Evolutionary conservation across 257 asterid genomes (phyloP), one percentile per base, ranked within the genome.

Genomic region (Prunella vulgaris): DNA sequence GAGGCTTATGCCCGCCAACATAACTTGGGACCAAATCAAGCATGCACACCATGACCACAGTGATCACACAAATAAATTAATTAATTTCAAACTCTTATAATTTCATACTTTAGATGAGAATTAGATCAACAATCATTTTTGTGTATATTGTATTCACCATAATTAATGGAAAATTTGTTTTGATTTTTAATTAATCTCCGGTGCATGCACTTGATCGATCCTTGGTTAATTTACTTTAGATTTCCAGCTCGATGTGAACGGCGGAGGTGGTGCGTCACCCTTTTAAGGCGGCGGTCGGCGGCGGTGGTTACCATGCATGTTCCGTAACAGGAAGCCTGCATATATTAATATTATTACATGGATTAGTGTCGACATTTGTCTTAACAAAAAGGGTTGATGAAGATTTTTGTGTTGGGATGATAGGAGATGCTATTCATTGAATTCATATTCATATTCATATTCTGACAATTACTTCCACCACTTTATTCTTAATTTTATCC

Each of bases 171-270:
- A n/a, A n/a, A n/a, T n/a, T n/a, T n/a, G n/a, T n/a, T n/a, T n/a
- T n/a, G n/a, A n/a, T n/a, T n/a, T 32, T 4, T 4, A 32, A 32
- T 30, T 3, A 10, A 40, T 10, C 0, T 10, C 15, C 15, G 2
- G 15, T 40, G 48, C 48, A 40, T 40, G 48, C 48, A 40, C 48
- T 40, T n/a, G n/a, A n/a, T n/a, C n/a, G n/a, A n/a, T n/a, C 15
- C 1, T 40, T 40, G 48, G 5, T 40, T 40, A 40, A 40, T 40
- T 40, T 40, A 60, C 1, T 14, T 7, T 3, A 20, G 8, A 71
- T 67, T 44, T 83, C 84, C 92, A 82, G 84, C 87, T 82, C 80
- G 76, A 40, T 21, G 48, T 4, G 25, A 48, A 74, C 71, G 86
- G 76, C 70, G 70, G n/a, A 42, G 33, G 28, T 52, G 59, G 28